A percentile compares a stretch with the other conserved stretches of the same genome.
Conservation (phyloP, 345 rosid genomes). For the Capsella bursapastoris region DNA sequence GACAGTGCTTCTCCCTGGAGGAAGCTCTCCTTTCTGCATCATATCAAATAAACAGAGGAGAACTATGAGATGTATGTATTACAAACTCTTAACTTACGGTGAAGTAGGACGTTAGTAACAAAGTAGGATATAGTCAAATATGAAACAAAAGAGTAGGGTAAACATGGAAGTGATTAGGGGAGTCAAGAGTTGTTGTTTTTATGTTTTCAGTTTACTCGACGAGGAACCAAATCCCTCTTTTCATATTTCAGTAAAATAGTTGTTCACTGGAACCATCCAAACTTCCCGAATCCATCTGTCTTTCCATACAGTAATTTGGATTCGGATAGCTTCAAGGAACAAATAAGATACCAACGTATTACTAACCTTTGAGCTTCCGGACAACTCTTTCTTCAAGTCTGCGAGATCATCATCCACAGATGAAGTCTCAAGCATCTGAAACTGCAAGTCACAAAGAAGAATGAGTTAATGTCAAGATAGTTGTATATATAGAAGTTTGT, state of each 20-base stretch:
- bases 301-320: not conserved
- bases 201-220: not conserved
- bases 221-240: not conserved
- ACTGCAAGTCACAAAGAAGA: conserved; percentile 36
- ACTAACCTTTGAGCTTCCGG: conserved; percentile 57
- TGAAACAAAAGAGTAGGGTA: not conserved
- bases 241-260: not conserved
- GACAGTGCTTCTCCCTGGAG: conserved; percentile 45
- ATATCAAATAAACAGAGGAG: conserved; percentile 8
- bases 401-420: conserved; percentile 64
- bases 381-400: conserved; percentile 54
- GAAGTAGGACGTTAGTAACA: not conserved
- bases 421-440: conserved; percentile 59
- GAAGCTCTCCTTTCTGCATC: conserved; percentile 51
- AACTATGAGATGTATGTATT: not conserved
- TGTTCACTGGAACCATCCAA: not conserved
- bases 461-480: conserved; percentile 12
- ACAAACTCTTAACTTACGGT: not conserved
- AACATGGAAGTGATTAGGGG: not conserved
- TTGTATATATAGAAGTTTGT: not conserved
- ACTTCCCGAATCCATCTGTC: not conserved
- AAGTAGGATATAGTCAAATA: not conserved
- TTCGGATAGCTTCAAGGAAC: not conserved
- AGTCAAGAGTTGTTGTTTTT: not conserved
- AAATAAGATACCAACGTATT: not conserved